phyloP scores from a whole-genome alignment of 192 early-diverging fungal genomes.

The Phycomyces blakesleeanus region DNA sequence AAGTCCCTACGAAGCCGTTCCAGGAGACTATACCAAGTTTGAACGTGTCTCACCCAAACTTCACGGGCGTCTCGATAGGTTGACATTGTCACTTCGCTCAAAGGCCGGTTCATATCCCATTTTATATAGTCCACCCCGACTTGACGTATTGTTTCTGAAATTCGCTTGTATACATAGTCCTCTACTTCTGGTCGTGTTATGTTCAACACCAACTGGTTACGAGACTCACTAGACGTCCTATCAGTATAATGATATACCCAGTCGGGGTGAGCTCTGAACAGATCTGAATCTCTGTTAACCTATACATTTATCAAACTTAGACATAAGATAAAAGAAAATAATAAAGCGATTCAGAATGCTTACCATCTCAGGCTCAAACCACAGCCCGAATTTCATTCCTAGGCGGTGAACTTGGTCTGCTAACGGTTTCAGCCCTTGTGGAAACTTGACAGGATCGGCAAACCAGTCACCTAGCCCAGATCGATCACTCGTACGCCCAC shows the following conservation, averaged over 20 bases:
- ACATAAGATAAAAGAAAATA: too few species aligned
- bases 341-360: too few species aligned
- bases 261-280: slow-evolving; percentile 22
- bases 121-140: slow-evolving; percentile 25
- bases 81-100: slow-evolving; percentile 5
- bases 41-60: slow-evolving; percentile 17
- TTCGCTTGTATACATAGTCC: slow-evolving; percentile 11
- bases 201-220: slow-evolving; percentile 23
- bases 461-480: slow-evolving; percentile 28
- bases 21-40: slow-evolving; percentile 7
- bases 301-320: too few species aligned
- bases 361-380: slow-evolving; percentile 31
- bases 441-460: slow-evolving; percentile 19
- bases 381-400: slow-evolving; percentile 26
- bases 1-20: slow-evolving; percentile 2
- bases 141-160: neutral
- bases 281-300: slow-evolving; percentile 21
- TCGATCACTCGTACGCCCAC: slow-evolving; percentile 6
- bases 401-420: slow-evolving; percentile 18
- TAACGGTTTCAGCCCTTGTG: slow-evolving; percentile 15
- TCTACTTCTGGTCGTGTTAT: slow-evolving; percentile 13
- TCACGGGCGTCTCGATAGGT: slow-evolving; percentile 4
- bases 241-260: slow-evolving; percentile 28
- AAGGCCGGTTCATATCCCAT: slow-evolving; percentile 31
- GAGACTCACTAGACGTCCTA: neutral